These are phyloP conservation scores for Talaromyces sp. DNA, from an alignment of 2,329 filamentous ascomycete species.

Conservation along the genomic window DNA sequence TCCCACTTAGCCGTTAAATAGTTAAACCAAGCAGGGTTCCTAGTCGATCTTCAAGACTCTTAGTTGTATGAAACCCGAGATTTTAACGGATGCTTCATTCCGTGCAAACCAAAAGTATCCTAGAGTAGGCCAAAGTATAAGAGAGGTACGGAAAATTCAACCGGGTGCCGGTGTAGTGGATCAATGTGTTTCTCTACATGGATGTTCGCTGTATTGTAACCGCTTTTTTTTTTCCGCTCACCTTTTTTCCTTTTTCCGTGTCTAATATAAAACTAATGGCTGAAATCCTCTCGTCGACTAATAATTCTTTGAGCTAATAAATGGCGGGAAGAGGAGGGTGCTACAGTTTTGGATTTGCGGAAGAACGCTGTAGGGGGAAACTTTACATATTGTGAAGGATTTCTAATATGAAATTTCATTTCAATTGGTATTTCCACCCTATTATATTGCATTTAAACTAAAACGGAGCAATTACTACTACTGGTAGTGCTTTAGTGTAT, in stretches of 20 bases:
- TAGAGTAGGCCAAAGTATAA: not conserved
- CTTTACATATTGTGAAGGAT: not conserved
- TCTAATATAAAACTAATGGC: not conserved
- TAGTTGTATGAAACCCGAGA: not conserved
- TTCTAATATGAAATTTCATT: constrained; percentile 2
- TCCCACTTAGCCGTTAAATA: no score
- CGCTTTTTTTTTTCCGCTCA: not conserved
- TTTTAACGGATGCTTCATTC: not conserved
- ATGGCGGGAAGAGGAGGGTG: not conserved
- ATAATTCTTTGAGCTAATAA: not conserved
- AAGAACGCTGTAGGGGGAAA: not conserved
- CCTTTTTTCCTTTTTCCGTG: not conserved
- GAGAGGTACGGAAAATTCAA: not conserved
- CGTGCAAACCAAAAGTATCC: no score
- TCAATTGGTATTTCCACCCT: not conserved
- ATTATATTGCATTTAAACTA: not conserved
- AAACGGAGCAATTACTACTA: constrained; percentile 12
- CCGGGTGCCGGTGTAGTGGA: not conserved
- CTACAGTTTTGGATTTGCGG: not conserved
- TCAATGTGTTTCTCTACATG: not conserved
- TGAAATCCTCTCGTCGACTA: not conserved
- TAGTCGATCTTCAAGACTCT: constrained; percentile 1
- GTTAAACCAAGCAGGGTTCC: not conserved
- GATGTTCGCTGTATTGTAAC: constrained; percentile 4
- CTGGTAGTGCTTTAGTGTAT: constrained; percentile 8